Conservation (phyloP, 2,329 filamentous ascomycete species). For the Lojkania enalia region DNA sequence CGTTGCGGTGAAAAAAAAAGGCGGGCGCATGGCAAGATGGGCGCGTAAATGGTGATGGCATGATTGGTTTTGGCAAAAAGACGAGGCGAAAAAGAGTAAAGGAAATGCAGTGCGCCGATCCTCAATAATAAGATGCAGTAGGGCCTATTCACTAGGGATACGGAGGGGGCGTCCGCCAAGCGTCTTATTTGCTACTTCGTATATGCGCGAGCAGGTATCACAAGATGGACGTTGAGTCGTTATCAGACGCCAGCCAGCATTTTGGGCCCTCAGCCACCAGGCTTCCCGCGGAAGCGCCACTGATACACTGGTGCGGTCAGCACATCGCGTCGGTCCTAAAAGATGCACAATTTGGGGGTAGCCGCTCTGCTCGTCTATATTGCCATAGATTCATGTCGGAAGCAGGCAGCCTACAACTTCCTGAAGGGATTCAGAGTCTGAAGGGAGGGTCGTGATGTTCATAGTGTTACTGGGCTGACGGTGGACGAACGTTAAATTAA, state of each 20-base stretch:
- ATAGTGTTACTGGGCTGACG: not conserved
- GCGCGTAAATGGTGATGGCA: not conserved
- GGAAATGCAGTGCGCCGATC: constrained; percentile 2
- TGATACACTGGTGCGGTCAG: constrained; percentile 9
- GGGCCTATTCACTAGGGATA: not conserved
- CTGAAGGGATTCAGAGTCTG: not conserved
- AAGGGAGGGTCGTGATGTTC: constrained; percentile 1
- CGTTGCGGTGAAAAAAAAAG: not conserved
- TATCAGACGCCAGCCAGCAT: constrained; percentile 6
- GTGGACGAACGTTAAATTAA: constrained; percentile 7
- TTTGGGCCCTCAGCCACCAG: not conserved
- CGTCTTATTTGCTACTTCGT: constrained; percentile 7
- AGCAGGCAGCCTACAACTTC: not conserved
- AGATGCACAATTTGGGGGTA: not conserved
- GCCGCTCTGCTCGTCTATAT: not conserved
- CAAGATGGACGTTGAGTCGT: constrained; percentile 13
- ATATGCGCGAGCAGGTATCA: constrained; percentile 10
- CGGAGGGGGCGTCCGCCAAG: constrained; percentile 5
- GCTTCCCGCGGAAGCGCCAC: constrained; percentile 6
- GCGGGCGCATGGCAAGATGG: not conserved
- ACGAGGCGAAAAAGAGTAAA: not conserved
- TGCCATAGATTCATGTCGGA: not conserved
- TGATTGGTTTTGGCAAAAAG: not conserved
- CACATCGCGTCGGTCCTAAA: not conserved
- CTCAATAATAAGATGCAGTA: constrained; percentile 2